Evolutionary conservation across 23 red algal genomes (phyloP).

Genomic region (Gracilaria vermiculophylla): DNA sequence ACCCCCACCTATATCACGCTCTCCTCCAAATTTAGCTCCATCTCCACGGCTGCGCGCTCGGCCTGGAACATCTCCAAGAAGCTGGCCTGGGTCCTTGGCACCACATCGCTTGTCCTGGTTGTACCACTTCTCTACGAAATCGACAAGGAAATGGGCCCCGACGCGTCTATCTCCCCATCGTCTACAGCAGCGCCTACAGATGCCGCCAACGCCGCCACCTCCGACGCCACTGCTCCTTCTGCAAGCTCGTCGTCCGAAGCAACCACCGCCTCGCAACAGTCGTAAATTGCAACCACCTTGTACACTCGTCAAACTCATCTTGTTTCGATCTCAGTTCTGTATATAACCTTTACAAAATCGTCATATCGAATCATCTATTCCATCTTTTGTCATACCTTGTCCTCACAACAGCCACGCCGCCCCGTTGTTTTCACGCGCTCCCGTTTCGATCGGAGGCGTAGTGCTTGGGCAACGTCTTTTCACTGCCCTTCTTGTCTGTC

Average conservation of each 20-base stretch:
- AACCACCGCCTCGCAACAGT: background rate
- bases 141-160: conserved; percentile 81
- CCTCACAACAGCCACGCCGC: too few species aligned
- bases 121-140: conserved; percentile 96
- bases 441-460: conserved; percentile 32
- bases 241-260: background rate
- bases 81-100: conserved; percentile 81
- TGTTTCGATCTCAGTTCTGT: background rate
- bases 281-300: background rate
- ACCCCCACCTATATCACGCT: background rate
- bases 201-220: background rate
- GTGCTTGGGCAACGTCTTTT: background rate
- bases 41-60: background rate
- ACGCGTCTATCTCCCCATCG: background rate
- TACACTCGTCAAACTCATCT: conserved; percentile 10
- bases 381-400: too few species aligned
- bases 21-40: background rate
- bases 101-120: conserved; percentile 79
- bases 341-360: background rate
- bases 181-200: background rate
- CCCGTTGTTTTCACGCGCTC: background rate
- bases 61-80: conserved; percentile 7
- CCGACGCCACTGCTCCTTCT: too few species aligned
- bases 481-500: background rate
- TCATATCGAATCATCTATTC: too few species aligned